These are phyloP conservation scores for Phanerochaete carnosa DNA, from an alignment of 768 basidiomycete genomes.

Conservation along the genomic window DNA sequence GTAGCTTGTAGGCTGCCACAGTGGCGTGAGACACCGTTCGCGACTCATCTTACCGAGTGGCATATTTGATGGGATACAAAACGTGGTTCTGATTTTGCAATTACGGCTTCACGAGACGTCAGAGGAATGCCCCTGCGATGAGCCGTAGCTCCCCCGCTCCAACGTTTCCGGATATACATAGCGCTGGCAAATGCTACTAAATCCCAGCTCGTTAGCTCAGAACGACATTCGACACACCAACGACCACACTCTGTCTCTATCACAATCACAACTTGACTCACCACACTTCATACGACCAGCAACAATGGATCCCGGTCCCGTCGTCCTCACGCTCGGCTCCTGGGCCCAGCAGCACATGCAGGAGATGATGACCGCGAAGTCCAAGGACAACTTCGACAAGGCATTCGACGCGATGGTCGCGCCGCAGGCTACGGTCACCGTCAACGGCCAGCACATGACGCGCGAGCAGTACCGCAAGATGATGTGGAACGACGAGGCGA, in stretches of 20 bases:
- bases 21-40: too few species aligned
- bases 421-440: constrained; percentile 29
- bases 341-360: constrained; percentile 41
- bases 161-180: too few species aligned
- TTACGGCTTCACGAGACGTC: too few species aligned
- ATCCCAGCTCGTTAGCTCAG: too few species aligned
- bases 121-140: too few species aligned
- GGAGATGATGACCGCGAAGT: constrained; percentile 37
- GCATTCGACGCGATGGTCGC: constrained; percentile 42
- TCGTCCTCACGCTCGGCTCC: constrained; percentile 37
- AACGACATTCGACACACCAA: not conserved
- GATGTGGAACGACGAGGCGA: constrained; percentile 22
- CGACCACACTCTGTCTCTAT: not conserved
- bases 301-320: constrained; percentile 16
- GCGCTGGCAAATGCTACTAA: too few species aligned
- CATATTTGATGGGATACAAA: too few species aligned
- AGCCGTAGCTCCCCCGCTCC: too few species aligned
- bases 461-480: constrained; percentile 38
- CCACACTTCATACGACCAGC: constrained; percentile 4
- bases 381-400: constrained; percentile 27
- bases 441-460: constrained; percentile 39
- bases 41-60: too few species aligned
- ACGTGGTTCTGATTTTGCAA: too few species aligned
- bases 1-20: too few species aligned
- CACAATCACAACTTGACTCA: not conserved